Evolutionary conservation across 495 filamentous ascomycete species (phyloP), one percentile per base, ranked within the genome.

Genomic region (Penicillium coffeae): DNA sequence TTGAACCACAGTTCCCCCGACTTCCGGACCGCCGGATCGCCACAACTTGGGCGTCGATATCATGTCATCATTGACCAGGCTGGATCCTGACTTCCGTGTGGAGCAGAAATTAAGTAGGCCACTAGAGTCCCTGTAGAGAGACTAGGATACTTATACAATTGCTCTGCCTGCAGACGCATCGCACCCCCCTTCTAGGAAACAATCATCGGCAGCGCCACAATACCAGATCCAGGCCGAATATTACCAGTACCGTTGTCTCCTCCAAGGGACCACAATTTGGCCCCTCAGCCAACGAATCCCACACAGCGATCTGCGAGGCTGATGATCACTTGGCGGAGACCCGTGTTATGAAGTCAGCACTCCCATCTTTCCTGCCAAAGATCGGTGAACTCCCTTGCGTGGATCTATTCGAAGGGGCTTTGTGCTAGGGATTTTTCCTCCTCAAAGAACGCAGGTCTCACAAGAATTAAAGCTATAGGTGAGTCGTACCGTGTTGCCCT

Each of bases 341-440:
- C 53, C 49, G 59, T 58, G 51, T 50, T 52, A 60, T 63, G 60
- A 63, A 63, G 49, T 60, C 60, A 58, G 51, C 57, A 30, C 48
- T 52, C 53, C 52, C 34, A 55, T 49, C 53, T 42, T 42, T 46
- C 35, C 42, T 51, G 44, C 37, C 51, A 60, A 54, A 60, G 48
- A 61, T 58, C 50, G 40, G 54, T 55, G 36, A 52, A 45, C 50
- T 53, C 14, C 36, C 16, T 45, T 18, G 48, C 22, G 38, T 51
- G 37, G 42, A 51, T 48, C 37, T 18, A 36, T 52, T 45, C 35
- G 47, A 56, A 62, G 47, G 52, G 56, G 56, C 45, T 30, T 8
- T 19, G 22, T 39, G 42, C 56, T 54, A 57, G 50, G 52, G 44
- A 52, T 44, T 45, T 20, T 45, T 45, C 30, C 18, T 30, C 4